A percentile compares a stretch with the other conserved stretches of the same genome.
Evolutionary conservation across 2,329 filamentous ascomycete genomes (phyloP).

Genomic region (Phoma sp.): DNA sequence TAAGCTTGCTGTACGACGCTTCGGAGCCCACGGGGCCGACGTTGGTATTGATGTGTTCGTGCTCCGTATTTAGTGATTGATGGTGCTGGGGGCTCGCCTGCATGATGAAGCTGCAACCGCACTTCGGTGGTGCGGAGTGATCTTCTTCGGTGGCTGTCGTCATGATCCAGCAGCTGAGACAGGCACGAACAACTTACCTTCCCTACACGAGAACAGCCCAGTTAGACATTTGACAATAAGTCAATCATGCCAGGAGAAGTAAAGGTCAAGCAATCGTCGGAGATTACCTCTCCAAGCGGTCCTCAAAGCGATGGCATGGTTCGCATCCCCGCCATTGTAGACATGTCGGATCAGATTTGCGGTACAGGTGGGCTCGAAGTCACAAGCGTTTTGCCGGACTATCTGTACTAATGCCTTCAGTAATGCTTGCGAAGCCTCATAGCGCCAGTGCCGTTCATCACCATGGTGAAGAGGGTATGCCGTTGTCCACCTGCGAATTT

Average conservation of each 20-base stretch:
- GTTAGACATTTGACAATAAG: not conserved
- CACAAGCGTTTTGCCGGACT: too few species aligned
- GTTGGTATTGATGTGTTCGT: not conserved
- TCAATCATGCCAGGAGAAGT: conserved; percentile 37
- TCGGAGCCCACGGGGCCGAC: conserved; percentile 1
- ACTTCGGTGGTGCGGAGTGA: not conserved
- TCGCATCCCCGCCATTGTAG: conserved; percentile 65
- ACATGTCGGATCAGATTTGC: conserved; percentile 71
- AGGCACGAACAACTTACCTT: not conserved
- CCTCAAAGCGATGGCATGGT: conserved; percentile 60
- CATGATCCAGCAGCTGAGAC: conserved; percentile 4
- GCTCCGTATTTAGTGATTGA: not conserved
- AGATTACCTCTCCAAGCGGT: conserved; percentile 48
- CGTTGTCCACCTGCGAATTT: not conserved
- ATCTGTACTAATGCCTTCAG: conserved; percentile 42
- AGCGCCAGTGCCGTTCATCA: conserved; percentile 71
- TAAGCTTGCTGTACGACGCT: conserved; percentile 4
- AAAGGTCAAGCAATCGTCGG: conserved; percentile 37
- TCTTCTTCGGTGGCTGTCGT: not conserved
- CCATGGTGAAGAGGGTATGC: conserved; percentile 70
- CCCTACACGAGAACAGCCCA: not conserved
- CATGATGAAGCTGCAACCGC: not conserved
- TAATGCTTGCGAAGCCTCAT: conserved; percentile 69
- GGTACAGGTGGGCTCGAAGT: conserved; percentile 70
- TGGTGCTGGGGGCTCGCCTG: not conserved